phyloP scores from a whole-genome alignment of 176 grass and related monocot genomes.

The Cenchrus americanus region DNA sequence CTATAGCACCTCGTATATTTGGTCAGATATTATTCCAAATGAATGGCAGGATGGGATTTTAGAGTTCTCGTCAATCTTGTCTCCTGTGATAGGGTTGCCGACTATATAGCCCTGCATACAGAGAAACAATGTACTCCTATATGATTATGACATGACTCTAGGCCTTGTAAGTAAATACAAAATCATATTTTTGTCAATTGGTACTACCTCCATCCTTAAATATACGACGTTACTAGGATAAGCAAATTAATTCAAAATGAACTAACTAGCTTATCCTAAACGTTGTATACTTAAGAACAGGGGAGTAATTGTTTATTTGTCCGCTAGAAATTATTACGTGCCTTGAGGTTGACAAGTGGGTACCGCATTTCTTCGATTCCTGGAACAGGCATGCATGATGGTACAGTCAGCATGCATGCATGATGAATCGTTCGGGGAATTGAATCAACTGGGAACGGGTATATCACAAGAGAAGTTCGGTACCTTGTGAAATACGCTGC shows the following conservation, averaged over 20 bases:
- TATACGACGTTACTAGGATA: no score
- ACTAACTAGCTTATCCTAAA: no score
- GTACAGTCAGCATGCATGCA: no score
- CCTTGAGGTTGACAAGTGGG: neutral
- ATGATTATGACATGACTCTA: neutral
- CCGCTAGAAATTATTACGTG: neutral
- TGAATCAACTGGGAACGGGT: neutral
- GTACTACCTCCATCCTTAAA: no score
- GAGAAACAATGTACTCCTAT: neutral
- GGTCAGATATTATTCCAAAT: slow-evolving; percentile 22
- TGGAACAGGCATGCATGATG: neutral
- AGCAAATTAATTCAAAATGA: no score
- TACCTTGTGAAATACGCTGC: slow-evolving; percentile 58
- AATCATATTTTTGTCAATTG: no score
- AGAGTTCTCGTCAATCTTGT: neutral
- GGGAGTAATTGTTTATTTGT: neutral
- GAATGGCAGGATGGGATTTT: neutral
- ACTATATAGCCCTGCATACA: slow-evolving; percentile 7
- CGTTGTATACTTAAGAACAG: no score
- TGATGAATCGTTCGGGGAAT: neutral
- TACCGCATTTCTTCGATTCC: neutral
- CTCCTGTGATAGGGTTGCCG: neutral
- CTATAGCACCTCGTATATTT: neutral
- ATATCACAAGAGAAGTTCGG: neutral
- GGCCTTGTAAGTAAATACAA: no score